A percentile compares a stretch with the other conserved stretches of the same genome.
Conservation (phyloP, 805 yeast genomes). For the Yarrowia sp. region DNA sequence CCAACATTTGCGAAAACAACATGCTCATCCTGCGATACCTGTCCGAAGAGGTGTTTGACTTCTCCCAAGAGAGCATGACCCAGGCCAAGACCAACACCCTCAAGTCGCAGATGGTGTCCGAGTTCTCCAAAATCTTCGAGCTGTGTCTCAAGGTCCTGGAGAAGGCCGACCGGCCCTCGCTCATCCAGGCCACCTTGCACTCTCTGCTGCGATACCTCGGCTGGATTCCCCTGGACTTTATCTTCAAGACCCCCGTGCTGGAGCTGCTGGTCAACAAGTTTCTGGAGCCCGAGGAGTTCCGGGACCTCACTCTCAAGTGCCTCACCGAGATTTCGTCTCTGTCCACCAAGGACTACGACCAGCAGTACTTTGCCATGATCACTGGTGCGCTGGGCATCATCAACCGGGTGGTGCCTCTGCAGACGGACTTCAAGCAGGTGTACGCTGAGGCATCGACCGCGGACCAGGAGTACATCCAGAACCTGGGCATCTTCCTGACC, state of each 20-base stretch:
- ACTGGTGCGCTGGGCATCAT: conserved; percentile 75
- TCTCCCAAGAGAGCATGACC: conserved; percentile 94
- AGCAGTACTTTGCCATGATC: conserved; percentile 72
- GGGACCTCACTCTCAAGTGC: conserved; percentile 88
- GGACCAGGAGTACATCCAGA: conserved; percentile 94
- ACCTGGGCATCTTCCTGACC: conserved; percentile 89
- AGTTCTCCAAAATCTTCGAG: conserved; percentile 91
- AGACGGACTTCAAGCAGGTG: conserved; percentile 71
- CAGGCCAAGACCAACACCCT: conserved; percentile 89
- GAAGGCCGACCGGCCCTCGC: conserved; percentile 82
- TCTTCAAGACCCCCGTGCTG: conserved; percentile 85
- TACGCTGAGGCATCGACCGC: conserved; percentile 77
- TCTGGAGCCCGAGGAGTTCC: conserved; percentile 75
- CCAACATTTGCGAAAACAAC: conserved; percentile 96
- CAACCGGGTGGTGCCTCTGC: conserved; percentile 69
- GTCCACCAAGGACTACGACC: conserved; percentile 59
- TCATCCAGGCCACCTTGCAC: conserved; percentile 82
- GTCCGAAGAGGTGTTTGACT: conserved; percentile 96
- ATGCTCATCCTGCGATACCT: conserved; percentile 89
- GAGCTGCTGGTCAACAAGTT: conserved; percentile 76
- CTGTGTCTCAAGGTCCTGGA: conserved; percentile 93
- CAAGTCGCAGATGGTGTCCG: conserved; percentile 83
- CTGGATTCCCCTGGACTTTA: conserved; percentile 92
- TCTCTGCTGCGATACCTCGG: conserved; percentile 84
- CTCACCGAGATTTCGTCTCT: conserved; percentile 87